Base-by-base conservation (phyloP, 805 yeast species). In the Suhomyces prunicola region DNA sequence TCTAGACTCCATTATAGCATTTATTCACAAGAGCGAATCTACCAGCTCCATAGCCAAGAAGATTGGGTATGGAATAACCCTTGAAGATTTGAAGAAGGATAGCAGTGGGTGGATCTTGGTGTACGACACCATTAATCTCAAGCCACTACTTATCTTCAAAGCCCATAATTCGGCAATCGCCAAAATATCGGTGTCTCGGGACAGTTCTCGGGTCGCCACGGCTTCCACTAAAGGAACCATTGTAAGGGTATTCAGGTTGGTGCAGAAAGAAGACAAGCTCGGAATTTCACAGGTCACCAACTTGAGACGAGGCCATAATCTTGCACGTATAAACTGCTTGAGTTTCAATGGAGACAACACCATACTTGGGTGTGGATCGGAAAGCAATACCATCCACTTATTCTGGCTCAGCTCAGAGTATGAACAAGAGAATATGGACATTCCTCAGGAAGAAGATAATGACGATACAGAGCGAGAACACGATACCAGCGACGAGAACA, bases 161-260 rank as follows among this genome's bases (percentile, higher is more conserved):
- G 77, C 79, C 4, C 80, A 76, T 52, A 67, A 73, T 46, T 66
- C 76, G 1, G 58, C 62, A 10, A 59, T 76, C 8, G 73, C 71
- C 26, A 68, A 66, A 39, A 57, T 76, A 4, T 56, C 68, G 31
- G 62, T 71, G 1, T 59, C 72, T 5, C 62, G 59, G 15, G 65
- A 68, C 41, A 60, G 63, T 46, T 44, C 52, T 13, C 61, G 61
- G 17, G 67, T 76, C 7, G 78, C 78, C 3, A 71, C 78, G 2
- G 79, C 80, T 2, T 72, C 77, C 1, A 56, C 67, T 17, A 76
- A 73, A 53, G 80, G 80, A 6, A 76, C 80, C 7, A 75, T 76
- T 12, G 62, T 76, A 1, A 60, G 79, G 13, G 71, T 73, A 2
- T 67, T 68, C 53, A 67, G 65, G 52, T 50, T 70, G 6, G 46